Evolutionary conservation across 179 eudicot species (phyloP), one percentile per base, ranked within the genome.

Genomic region (Silene coronaria): DNA sequence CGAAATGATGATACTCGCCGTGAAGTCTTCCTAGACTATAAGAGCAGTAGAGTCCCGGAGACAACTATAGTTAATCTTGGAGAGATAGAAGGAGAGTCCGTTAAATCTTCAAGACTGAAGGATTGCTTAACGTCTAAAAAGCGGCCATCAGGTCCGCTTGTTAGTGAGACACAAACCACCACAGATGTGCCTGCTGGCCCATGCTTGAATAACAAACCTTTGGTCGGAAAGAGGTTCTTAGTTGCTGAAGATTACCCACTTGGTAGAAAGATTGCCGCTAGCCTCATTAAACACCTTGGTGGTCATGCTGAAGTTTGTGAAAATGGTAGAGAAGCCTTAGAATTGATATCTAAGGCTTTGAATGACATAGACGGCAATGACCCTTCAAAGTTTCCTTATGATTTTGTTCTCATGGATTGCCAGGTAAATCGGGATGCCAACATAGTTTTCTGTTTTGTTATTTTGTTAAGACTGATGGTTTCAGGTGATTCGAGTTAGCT

Each of bases 341-440:
- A 78, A 10, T 32, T 81, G 46, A 69, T 78, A 1, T 45, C 67
- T 48, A 61, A 72, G 38, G 82, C 71, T 34, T 32, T 82, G 38
- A 62, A 59, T 38, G 22, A 22, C 27, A 13, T 74, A 38, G 19
- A 17, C 1, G 67, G 57, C 23, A 75, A 58, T 67, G 72, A 11
- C 32, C 19, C 34, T 27, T 77, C 75, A 32, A 27, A 26, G 45
- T 81, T 81, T 71, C 73, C 79, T 9, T 82, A 75, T 72, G 77
- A 79, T 53, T 79, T 26, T 76, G 85, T 91, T 55, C 75, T 91
- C 64, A 91, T 91, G 96, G 97, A 91, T 53, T 91, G 97, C 58
- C 83, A 90, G 95, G 96, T 90, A 76, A 53, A 53, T 17, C 17
- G 22, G 38, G 1, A 45, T 71, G 12, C 24, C 11, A 0, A 30